A percentile compares a stretch with the other conserved stretches of the same genome.
phyloP scores from a whole-genome alignment of 495 filamentous ascomycete genomes.

The Eremomyces bilateralis region DNA sequence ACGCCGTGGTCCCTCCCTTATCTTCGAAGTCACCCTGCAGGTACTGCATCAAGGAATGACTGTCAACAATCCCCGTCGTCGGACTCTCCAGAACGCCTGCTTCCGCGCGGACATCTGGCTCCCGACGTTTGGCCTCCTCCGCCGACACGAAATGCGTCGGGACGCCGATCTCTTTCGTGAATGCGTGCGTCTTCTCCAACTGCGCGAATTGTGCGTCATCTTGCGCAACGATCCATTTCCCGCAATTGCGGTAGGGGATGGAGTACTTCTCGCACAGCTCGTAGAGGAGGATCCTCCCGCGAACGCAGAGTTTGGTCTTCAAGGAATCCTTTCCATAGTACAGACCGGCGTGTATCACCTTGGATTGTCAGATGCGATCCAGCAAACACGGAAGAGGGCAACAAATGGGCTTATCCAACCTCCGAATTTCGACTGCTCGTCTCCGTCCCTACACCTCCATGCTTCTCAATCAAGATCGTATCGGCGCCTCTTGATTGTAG shows the following conservation, averaged over 20 bases:
- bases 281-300: slow-evolving; percentile 58
- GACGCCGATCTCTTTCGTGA: slow-evolving; percentile 42
- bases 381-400: background rate
- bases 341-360: slow-evolving; percentile 90
- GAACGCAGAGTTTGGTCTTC: slow-evolving; percentile 68
- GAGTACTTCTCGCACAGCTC: slow-evolving; percentile 40
- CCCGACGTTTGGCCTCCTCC: slow-evolving; percentile 36
- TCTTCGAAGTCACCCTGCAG: slow-evolving; percentile 61
- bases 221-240: slow-evolving; percentile 95
- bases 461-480: slow-evolving; percentile 67
- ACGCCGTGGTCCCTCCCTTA: slow-evolving; percentile 47
- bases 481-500: slow-evolving; percentile 40
- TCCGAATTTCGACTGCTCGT: slow-evolving; percentile 88
- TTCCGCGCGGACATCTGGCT: slow-evolving; percentile 50
- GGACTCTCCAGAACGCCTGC: slow-evolving; percentile 61
- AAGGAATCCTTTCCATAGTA: slow-evolving; percentile 65
- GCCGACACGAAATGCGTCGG: slow-evolving; percentile 47
- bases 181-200: slow-evolving; percentile 41
- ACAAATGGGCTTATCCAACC: slow-evolving; percentile 19
- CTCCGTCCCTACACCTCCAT: slow-evolving; percentile 61
- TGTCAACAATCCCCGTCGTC: slow-evolving; percentile 79
- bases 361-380: background rate
- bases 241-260: slow-evolving; percentile 52
- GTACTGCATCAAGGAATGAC: slow-evolving; percentile 60
- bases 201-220: slow-evolving; percentile 40